Evolutionary conservation across 148 eudicot genomes (phyloP), one percentile per base, ranked within the genome.

Genomic region (Suaeda aralocaspica): DNA sequence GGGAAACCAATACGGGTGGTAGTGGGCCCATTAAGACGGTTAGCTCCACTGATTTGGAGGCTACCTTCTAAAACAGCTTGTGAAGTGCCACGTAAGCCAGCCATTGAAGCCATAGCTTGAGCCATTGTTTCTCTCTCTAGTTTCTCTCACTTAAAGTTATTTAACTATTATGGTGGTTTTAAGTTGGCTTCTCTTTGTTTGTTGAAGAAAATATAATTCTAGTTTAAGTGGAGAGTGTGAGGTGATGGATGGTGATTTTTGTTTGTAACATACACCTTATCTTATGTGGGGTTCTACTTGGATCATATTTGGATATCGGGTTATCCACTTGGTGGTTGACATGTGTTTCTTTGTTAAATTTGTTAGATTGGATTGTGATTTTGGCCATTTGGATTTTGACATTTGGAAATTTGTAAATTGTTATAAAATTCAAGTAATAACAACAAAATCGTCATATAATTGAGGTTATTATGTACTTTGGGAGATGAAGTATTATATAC

Each of bases 81-180:
- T 25, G 93, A 80, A 31, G 89, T 69, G 79, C 91, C 91, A 50
- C 80, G 84, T 64, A 88, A 58, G 41, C 90, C 87, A 58, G 87
- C 78, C 89, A 90, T 88, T 74, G 96, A 92, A 74, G 98, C 94
- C 90, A 88, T 82, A 31, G 88, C 82, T 79, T 92, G 96, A 76
- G 93, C 94, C 90, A 90, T 88, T 36, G 8, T 8, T 36, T 36
- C 8, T 3, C 41, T 36, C 18, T 29, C 64, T 65, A n/a, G n/a
- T n/a, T 14, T 48, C n/a, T 66, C 16, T 19, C 13, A 24, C 36
- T 49, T 22, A 48, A 1, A 22, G 26, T 16, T 57, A 26, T 13
- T 10, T 29, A 36, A 36, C 41, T 36, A 36, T 36, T 36, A n/a
- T n/a, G 4, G 41, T 36, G 41, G 41, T 36, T 8, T 36, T 36